Evolutionary conservation across 441 rosid genomes (phyloP).

Genomic region (Mallotus repandus): DNA sequence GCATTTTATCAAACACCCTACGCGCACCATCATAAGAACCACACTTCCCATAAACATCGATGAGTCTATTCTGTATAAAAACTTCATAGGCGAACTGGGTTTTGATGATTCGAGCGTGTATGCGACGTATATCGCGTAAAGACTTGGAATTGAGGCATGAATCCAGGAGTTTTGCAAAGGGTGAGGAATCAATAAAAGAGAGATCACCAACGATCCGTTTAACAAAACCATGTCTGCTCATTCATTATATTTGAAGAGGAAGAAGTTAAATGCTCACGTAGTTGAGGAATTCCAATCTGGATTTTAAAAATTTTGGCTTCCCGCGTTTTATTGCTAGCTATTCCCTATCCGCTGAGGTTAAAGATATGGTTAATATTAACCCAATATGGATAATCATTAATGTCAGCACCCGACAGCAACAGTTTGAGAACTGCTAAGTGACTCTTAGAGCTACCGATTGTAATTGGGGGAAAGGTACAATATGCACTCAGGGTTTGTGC

Average conservation of each 20-base stretch:
- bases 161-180: slow-evolving; percentile 63
- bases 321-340: neutral
- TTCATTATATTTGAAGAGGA: slow-evolving; percentile 34
- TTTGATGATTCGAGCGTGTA: slow-evolving; percentile 58
- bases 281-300: no score
- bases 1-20: slow-evolving; percentile 63
- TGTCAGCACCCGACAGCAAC: no score
- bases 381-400: no score
- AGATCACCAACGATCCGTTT: slow-evolving; percentile 36
- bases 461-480: no score
- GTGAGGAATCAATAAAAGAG: slow-evolving; percentile 43
- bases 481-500: no score
- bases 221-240: slow-evolving; percentile 45
- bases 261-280: neutral
- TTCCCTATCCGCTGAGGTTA: no score
- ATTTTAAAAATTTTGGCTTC: neutral
- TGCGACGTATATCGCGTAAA: slow-evolving; percentile 32
- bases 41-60: slow-evolving; percentile 54
- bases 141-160: slow-evolving; percentile 47
- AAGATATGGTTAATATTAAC: no score
- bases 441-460: no score
- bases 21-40: slow-evolving; percentile 47
- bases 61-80: slow-evolving; percentile 63
- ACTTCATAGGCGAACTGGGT: slow-evolving; percentile 43
- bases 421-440: no score